Evolutionary conservation across 495 filamentous ascomycete species (phyloP), one percentile per base, ranked within the genome.

Genomic region (Lasiosphaeriaceae sp.): DNA sequence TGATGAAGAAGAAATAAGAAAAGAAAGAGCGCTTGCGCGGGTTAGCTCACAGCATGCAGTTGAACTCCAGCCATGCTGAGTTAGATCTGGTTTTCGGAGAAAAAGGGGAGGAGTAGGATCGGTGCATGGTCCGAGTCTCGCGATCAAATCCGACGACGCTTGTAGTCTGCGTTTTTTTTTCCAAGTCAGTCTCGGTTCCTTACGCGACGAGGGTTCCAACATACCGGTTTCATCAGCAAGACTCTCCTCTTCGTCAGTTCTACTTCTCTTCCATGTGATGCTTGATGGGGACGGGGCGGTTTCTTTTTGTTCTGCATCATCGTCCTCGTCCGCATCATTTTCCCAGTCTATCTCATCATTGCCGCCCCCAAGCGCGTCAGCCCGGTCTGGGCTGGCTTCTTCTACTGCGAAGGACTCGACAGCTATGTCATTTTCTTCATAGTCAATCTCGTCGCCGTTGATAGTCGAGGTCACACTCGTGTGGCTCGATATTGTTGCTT

Each of bases 121-220:
- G n/a, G 51, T n/a, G 24, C 21, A 2, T 39, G 29, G 29, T 24
- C 11, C 4, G 59, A 61, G 39, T 50, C 58, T 21, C 47, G 35
- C 58, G 44, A 59, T 78, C 62, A 77, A 60, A 74, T 73, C 55
- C 77, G 77, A 73, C 70, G 77, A 70, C 77, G 77, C 75, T 80
- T 80, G 76, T 72, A 51, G 57, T 74, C 77, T 80, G 60, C 21
- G 7, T 16, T 17, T 2, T 4, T 50, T 44, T 78, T 56, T 76
- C 73, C 47, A 49, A n/a, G 9, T 31, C 26, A 31, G 26, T 31
- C 9, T 31, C 26, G 26, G 4, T 31, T 31, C 9, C 26, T 31
- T 31, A 31, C 9, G n/a, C 12, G n/a, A 39, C 41, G 3, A n/a
- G n/a, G 22, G 34, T 0, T 1, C 29, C 0, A 23, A 46, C 73